A percentile compares a stretch with the other conserved stretches of the same genome.
phyloP scores from a whole-genome alignment of 2,329 filamentous ascomycete genomes.

The Aureobasidium mangrovei region DNA sequence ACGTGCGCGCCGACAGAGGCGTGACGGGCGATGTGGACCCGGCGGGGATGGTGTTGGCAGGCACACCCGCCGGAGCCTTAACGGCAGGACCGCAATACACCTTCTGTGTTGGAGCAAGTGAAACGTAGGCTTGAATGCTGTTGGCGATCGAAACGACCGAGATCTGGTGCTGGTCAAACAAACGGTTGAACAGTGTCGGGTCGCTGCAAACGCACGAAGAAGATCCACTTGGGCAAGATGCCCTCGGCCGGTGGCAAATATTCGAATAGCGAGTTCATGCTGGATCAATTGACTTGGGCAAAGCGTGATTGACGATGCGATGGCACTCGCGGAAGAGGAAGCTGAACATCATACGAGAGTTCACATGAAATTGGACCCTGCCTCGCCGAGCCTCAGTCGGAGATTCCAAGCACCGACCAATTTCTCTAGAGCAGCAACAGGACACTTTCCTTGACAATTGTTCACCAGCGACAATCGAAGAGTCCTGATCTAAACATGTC shows the following conservation, averaged over 20 bases:
- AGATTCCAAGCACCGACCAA: background rate
- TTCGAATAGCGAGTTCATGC: constrained; percentile 23
- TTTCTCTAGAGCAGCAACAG: background rate
- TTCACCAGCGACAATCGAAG: background rate
- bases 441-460: background rate
- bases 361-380: constrained; percentile 7
- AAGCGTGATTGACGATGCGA: background rate
- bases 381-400: background rate
- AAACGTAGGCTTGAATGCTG: constrained; percentile 72
- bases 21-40: constrained; percentile 47
- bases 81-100: constrained; percentile 59
- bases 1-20: constrained; percentile 66
- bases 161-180: constrained; percentile 46
- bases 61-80: constrained; percentile 21
- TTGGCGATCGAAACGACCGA: constrained; percentile 77
- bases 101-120: constrained; percentile 72
- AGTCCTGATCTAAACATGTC: background rate
- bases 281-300: background rate
- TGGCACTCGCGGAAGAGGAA: background rate
- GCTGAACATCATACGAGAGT: background rate
- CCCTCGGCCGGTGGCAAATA: constrained; percentile 41
- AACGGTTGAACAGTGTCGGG: constrained; percentile 6
- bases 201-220: constrained; percentile 43
- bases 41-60: constrained; percentile 20
- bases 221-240: constrained; percentile 55